A percentile compares a stretch with the other conserved stretches of the same genome.
phyloP scores from a whole-genome alignment of 805 yeast species.

The Lachancea lanzarotensis region DNA sequence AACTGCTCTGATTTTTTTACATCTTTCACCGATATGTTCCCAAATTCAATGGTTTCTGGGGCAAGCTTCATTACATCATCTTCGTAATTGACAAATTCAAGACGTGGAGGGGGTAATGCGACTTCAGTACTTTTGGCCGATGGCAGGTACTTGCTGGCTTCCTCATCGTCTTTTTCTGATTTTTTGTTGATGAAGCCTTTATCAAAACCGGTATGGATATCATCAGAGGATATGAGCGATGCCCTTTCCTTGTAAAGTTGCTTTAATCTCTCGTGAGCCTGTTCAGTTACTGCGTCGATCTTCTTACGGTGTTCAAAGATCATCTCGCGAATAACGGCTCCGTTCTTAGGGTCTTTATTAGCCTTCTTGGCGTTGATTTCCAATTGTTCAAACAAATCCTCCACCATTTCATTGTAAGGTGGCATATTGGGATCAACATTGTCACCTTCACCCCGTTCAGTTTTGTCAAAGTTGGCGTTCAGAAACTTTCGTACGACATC shows the following conservation, averaged over 20 bases:
- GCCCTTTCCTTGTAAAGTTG: slow-evolving; percentile 65
- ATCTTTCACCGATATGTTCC: slow-evolving; percentile 47
- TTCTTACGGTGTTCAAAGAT: slow-evolving; percentile 57
- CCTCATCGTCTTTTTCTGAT: slow-evolving; percentile 19
- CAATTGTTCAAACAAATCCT: slow-evolving; percentile 76
- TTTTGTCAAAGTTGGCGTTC: slow-evolving; percentile 46
- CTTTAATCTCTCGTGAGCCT: slow-evolving; percentile 60
- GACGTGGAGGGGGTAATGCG: slow-evolving; percentile 13
- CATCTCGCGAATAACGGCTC: slow-evolving; percentile 34
- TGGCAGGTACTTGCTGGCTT: slow-evolving; percentile 3
- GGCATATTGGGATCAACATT: slow-evolving; percentile 44
- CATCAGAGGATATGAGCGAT: slow-evolving; percentile 78
- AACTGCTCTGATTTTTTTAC: slow-evolving; percentile 45
- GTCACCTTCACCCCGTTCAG: slow-evolving; percentile 46
- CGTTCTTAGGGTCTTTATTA: slow-evolving; percentile 38
- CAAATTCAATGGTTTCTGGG: slow-evolving; percentile 60
- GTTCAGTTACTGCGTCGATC: slow-evolving; percentile 57
- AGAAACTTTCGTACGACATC: slow-evolving; percentile 38
- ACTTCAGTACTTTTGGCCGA: not conserved
- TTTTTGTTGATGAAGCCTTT: slow-evolving; percentile 68
- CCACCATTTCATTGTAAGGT: slow-evolving; percentile 87
- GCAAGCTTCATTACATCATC: slow-evolving; percentile 49
- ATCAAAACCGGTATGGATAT: slow-evolving; percentile 87
- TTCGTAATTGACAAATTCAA: slow-evolving; percentile 26
- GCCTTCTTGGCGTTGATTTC: slow-evolving; percentile 49